Base-by-base conservation (phyloP, 1,284 basidiomycete genomes). In the Agroathelia rolfsii region DNA sequence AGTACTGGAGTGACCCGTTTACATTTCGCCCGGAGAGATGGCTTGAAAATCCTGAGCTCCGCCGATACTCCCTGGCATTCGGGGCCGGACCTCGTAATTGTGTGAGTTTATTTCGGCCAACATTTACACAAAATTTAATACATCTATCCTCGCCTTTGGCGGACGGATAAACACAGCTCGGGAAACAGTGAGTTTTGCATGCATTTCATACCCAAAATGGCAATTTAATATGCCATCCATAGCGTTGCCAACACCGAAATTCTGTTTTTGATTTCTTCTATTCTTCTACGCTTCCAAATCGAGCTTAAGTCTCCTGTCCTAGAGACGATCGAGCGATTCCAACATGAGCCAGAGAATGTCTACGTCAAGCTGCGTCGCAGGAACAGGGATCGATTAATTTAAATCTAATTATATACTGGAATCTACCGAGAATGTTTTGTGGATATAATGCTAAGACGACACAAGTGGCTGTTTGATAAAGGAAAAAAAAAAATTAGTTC, bases 1-100 rank as follows among this genome's bases (percentile, higher is more conserved):
- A 45, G 4, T 51, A 66, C 25, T 72, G 64, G 60, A 66, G 68
- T 7, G 61, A 64, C 38, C 53, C 64, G 4, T 55, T 64, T 12
- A 44, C 43, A 11, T 67, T 62, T 48, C 44, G 59, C 19, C 63
- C 61, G 2, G 67, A 70, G 39, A 47, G 67, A 4, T 70, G 66
- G 67, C 46, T 69, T 3, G 61, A 61, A 19, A 41, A 45, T 20
- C 39, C 42, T 26, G 50, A 53, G 31, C 39, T 53, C 17, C 47
- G 53, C 24, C 48, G 52, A 24, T 56, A 59, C 42, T 46, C 52
- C 9, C 43, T 62, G 33, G 54, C 48, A 5, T 63, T 64, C 38
- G 56, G 56, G 9, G 52, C 51, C 25, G 61, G 61, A 2, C 58
- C 60, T 0, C 44, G 60, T 17, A 46, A 47, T 39, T 54, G 50